phyloP scores from a whole-genome alignment of 257 asterid species.

The Solanum verrucosum region DNA sequence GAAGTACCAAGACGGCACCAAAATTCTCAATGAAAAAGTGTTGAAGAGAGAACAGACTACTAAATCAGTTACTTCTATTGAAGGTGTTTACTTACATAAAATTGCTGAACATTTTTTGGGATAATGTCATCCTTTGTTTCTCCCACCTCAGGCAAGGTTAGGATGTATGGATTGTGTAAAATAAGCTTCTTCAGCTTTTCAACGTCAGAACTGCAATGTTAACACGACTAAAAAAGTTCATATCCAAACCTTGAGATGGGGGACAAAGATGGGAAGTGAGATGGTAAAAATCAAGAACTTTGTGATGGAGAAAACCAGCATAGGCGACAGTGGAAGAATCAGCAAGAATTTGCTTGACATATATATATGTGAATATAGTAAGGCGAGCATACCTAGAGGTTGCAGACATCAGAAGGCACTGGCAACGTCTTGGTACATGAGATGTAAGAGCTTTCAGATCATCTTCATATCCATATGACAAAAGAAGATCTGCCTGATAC shows the following conservation, averaged over 20 bases:
- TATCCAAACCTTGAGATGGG: neutral
- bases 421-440: conserved; percentile 80
- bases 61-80: neutral
- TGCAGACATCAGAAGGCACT: conserved; percentile 98
- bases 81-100: conserved; percentile 48
- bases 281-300: neutral
- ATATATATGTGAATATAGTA: neutral
- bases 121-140: conserved; percentile 73
- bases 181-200: conserved; percentile 91
- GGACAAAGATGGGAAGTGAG: neutral
- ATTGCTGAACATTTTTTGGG: conserved; percentile 89
- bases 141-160: conserved; percentile 81
- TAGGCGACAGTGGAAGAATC: neutral
- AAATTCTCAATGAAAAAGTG: neutral
- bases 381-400: conserved; percentile 64
- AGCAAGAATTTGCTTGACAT: neutral
- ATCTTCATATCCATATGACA: conserved; percentile 86
- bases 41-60: neutral
- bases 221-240: conserved; percentile 1
- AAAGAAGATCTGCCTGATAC: conserved; percentile 90
- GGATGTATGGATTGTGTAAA: conserved; percentile 80
- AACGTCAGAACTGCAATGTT: conserved; percentile 66
- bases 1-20: neutral
- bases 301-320: neutral
- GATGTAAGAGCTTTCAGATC: conserved; percentile 72